Evolutionary conservation across 2,329 filamentous ascomycete species (phyloP).

Genomic region (Fusarium phyllophilum): DNA sequence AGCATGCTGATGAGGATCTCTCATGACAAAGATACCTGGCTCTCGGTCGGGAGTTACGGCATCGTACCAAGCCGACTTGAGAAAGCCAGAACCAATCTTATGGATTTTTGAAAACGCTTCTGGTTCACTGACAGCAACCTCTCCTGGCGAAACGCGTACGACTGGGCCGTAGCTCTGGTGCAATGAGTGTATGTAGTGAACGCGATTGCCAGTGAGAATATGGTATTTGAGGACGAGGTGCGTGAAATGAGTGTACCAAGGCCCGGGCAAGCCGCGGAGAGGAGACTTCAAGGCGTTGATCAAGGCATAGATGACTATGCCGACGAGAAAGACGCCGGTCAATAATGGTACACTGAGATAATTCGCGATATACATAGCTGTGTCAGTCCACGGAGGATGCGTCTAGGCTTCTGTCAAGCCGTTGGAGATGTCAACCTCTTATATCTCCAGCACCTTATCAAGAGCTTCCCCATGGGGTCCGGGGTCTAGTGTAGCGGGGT

Average conservation of each 20-base stretch:
- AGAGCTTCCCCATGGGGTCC: background rate
- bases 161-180: background rate
- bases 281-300: background rate
- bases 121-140: slow-evolving; percentile 8
- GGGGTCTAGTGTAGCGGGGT: background rate
- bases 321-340: background rate
- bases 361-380: background rate
- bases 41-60: background rate
- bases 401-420: accelerated
- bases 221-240: slow-evolving; percentile 3
- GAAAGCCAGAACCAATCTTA: slow-evolving; percentile 24
- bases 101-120: slow-evolving; percentile 22
- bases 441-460: accelerated
- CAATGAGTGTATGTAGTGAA: slow-evolving; percentile 14
- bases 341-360: accelerated
- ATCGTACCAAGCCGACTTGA: slow-evolving; percentile 30
- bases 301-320: background rate
- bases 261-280: slow-evolving; percentile 2
- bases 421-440: background rate
- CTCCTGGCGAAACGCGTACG: background rate
- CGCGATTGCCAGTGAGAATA: background rate
- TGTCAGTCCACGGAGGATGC: accelerated
- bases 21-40: slow-evolving; percentile 21
- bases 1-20: slow-evolving; percentile 13
- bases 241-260: slow-evolving; percentile 19